Base-by-base conservation (phyloP, 768 basidiomycete genomes). In the Lactifluus pinguis region DNA sequence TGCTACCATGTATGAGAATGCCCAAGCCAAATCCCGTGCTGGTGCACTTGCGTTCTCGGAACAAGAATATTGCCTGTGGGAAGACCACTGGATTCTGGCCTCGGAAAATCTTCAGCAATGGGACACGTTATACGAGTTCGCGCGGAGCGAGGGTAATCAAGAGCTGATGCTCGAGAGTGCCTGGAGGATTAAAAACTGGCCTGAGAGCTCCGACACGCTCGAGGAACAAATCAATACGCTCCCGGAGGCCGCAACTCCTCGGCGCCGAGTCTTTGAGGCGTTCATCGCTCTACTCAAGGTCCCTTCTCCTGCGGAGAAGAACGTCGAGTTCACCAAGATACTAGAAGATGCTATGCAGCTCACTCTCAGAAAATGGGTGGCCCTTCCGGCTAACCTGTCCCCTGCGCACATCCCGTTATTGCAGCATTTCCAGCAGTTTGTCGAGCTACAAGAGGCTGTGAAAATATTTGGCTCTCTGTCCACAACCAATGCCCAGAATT, bases 371-470 rank as follows among this genome's bases (percentile, higher is more conserved):
- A 99, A 98, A 79, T 99, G 97, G 97, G 83, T 88, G 57, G 85
- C 85, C 54, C 77, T 99, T 4, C 97, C 97, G 4, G 77, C 83
- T 13, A 83, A 92, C 51, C 79, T 98, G 49, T 93, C 93, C 1
- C 79, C 84, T n/a, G 93, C 93, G 2, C 97, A 99, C 71, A 81
- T 98, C 13, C 95, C 97, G 4, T 77, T 99, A 32, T 77, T 99
- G 34, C 95, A 98, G 71, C 90, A 97, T 72, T 99, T 98, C 78
- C 97, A 99, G 72, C 97, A 98, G 71, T 97, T 97, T 66, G 95
- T 99, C 44, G 97, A 99, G 73, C 80, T 99, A 5, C 89, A 92
- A 69, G 97, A 99, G 74, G 93, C 97, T 15, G 87, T 90, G 48
- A 88, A 91, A 63, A 97, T 99, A 30, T 98, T 98, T 67, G 87